Evolutionary conservation across 805 yeast genomes (phyloP), one percentile per base, ranked within the genome.

Genomic region (Isabelozyma gotoi): DNA sequence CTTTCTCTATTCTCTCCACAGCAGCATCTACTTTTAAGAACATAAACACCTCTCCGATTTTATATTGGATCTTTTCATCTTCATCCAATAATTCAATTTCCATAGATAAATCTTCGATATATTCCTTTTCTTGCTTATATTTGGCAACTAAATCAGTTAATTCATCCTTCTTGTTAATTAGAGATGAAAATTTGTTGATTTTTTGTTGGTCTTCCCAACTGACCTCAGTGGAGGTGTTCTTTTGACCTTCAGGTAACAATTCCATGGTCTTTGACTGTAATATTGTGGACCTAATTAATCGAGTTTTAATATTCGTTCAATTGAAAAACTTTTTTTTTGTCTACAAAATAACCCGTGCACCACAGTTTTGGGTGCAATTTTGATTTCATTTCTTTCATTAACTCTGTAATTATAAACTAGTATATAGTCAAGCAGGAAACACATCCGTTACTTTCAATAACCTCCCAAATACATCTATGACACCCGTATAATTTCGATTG

Each of bases 31-130:
- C 91, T 48, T 74, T 77, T 57, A 92, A 56, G 50, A 76, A 78
- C n/a, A 89, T 78, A 59, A 92, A 90, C 4, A 76, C 71, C 43
- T 87, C 96, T 5, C 97, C 97, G 14, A 92, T 67, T 52, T 85
- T 85, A 65, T 89, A 92, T 52, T 83, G 85, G 7, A 85, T 67
- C 44, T 74, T 66, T 35, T 84, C 90, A 42, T 83, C 90, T 52
- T 73, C 77, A 48, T 92, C 98, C 21, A 89, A 66, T 36, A 94
- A 76, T 63, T 92, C 98, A 34, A 92, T 73, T 58, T 92, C 99
- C 57, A 88, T 57, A 5, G 87, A 72, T 27, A 89, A 82, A 58
- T 92, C 98, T 52, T 89, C 96, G 21, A 92, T 68, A 55, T 88
- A 88, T 57, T 90, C 97, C 52, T 89, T 88, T 55, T 89, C 96